Percentiles rank a stretch among this genome's conserved stretches.
These are phyloP conservation scores for Rhizopus stolonifer DNA, from an alignment of 371 early-diverging fungal species.

Conservation along the genomic window DNA sequence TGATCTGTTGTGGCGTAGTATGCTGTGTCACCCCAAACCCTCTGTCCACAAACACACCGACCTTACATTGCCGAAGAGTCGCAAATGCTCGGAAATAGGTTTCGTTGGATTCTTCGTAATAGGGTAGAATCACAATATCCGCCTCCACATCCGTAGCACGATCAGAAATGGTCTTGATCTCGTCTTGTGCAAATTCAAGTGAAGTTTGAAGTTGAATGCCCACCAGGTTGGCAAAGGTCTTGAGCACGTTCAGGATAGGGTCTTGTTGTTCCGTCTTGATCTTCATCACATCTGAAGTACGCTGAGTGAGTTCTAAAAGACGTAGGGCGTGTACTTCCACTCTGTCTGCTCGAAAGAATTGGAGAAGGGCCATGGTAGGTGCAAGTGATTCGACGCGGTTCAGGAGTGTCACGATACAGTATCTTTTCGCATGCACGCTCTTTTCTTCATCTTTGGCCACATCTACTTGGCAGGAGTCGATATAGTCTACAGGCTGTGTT, in stretches of 20 bases:
- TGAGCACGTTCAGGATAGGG: constrained; percentile 72
- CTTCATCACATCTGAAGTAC: constrained; percentile 74
- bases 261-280: constrained; percentile 61
- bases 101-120: constrained; percentile 1
- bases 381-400: constrained; percentile 69
- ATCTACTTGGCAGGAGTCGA: background rate
- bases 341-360: constrained; percentile 43
- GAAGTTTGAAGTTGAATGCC: constrained; percentile 39
- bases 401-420: constrained; percentile 57
- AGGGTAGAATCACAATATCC: constrained; percentile 33
- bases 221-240: constrained; percentile 70
- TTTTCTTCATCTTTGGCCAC: background rate
- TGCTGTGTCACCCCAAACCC: constrained; percentile 56
- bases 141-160: constrained; percentile 20
- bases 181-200: constrained; percentile 29
- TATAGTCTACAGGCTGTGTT: constrained; percentile 25
- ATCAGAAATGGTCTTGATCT: constrained; percentile 21
- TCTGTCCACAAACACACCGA: constrained; percentile 71
- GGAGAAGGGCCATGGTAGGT: constrained; percentile 72
- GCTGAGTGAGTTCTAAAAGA: constrained; percentile 68
- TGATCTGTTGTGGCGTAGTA: constrained; percentile 24
- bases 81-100: constrained; percentile 7
- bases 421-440: background rate
- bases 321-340: constrained; percentile 57
- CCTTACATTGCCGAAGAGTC: constrained; percentile 10